These are phyloP conservation scores for Oemleria cerasiformis DNA, from an alignment of 306 rosid genomes.

Conservation along the genomic window DNA sequence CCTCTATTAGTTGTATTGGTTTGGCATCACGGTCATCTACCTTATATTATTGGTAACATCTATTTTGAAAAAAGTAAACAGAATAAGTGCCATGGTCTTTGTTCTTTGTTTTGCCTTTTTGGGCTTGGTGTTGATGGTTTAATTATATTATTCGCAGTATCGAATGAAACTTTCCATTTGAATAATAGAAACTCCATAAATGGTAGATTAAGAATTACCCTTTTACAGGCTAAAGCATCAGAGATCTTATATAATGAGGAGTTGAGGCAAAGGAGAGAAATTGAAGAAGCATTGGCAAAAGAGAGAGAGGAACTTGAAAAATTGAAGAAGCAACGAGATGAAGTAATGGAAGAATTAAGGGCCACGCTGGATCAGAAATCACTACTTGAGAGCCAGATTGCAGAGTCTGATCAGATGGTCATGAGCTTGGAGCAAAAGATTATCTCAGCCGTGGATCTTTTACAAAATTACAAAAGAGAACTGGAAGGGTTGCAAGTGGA, in stretches of 20 bases:
- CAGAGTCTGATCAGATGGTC: constrained; percentile 40
- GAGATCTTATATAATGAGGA: constrained; percentile 47
- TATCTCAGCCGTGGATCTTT: constrained; percentile 43
- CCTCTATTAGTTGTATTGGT: background rate
- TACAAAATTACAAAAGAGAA: constrained; percentile 51
- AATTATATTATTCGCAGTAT: too few relatives aligned
- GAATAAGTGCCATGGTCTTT: background rate
- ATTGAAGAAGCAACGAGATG: constrained; percentile 40
- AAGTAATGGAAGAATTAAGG: constrained; percentile 49
- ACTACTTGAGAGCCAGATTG: constrained; percentile 51
- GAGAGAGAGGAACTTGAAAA: constrained; percentile 46
- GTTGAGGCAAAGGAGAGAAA: constrained; percentile 56
- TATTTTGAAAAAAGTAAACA: constrained; percentile 7
- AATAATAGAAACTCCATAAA: background rate
- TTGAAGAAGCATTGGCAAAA: constrained; percentile 50
- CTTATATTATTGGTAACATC: constrained; percentile 12
- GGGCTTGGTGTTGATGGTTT: too few relatives aligned
- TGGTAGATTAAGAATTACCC: background rate
- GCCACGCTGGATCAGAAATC: constrained; percentile 46
- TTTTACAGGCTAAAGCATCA: constrained; percentile 53
- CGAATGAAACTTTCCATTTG: too few relatives aligned
- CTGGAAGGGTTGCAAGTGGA: constrained; percentile 58
- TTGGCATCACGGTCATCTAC: constrained; percentile 6
- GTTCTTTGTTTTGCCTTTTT: background rate
- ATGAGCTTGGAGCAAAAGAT: constrained; percentile 55